These are phyloP conservation scores for Lophium mytilinum DNA, from an alignment of 495 filamentous ascomycete genomes.

Conservation along the genomic window DNA sequence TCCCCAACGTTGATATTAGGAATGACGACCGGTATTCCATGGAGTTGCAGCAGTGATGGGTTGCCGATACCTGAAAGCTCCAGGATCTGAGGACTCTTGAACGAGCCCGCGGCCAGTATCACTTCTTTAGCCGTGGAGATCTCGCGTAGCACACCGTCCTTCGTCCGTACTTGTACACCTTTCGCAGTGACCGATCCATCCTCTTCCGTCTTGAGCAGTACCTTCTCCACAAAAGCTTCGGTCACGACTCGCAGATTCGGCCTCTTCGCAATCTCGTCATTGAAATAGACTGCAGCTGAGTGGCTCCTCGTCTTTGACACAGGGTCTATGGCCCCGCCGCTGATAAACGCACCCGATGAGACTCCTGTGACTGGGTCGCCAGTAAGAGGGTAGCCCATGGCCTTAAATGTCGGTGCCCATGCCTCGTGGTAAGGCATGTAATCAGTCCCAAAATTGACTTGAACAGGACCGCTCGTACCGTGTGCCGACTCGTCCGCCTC, in stretches of 20 bases:
- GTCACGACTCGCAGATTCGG: not conserved
- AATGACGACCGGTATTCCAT: conserved; percentile 1
- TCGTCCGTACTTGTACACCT: not conserved
- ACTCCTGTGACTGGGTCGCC: not conserved
- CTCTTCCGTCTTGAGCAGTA: not conserved
- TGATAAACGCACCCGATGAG: not conserved
- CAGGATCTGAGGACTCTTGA: not conserved
- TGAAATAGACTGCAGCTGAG: not conserved
- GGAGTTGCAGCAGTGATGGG: not conserved
- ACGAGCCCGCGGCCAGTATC: not conserved
- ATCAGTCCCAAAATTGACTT: not conserved
- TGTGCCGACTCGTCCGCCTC: not conserved
- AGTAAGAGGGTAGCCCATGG: not conserved
- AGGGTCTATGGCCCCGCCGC: not conserved
- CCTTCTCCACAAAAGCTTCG: not conserved
- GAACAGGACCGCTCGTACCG: not conserved
- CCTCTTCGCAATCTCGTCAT: not conserved
- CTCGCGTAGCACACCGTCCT: not conserved
- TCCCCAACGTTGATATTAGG: not conserved
- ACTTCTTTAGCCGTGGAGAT: conserved; percentile 4
- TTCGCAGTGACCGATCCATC: not conserved
- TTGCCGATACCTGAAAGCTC: conserved; percentile 4
- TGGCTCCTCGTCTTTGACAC: not conserved
- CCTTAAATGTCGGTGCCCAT: not conserved
- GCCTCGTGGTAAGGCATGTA: not conserved